Evolutionary conservation across 179 eudicot species (phyloP).

Genomic region (Actinidia arguta): DNA sequence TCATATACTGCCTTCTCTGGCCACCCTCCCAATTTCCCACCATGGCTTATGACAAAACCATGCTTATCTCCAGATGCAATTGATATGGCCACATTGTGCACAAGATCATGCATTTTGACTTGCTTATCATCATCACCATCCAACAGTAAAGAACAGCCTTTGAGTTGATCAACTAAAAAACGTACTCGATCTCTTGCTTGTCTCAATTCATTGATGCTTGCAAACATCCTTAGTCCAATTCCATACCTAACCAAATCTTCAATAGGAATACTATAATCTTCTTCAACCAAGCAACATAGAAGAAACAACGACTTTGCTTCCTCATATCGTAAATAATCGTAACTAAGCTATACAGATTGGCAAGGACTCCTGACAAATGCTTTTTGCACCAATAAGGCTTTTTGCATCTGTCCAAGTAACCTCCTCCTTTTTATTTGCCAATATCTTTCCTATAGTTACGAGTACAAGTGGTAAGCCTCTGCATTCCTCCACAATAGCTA

Average conservation of each 20-base stretch:
- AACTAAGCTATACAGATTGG: constrained; percentile 18
- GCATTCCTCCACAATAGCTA: constrained; percentile 24
- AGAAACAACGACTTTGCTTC: constrained; percentile 25
- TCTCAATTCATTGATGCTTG: not conserved
- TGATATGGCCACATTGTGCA: constrained; percentile 27
- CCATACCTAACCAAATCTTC: constrained; percentile 24
- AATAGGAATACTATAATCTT: constrained; percentile 19
- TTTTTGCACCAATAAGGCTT: not conserved
- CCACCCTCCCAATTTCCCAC: not conserved
- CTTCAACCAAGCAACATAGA: constrained; percentile 26
- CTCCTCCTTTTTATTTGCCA: not conserved
- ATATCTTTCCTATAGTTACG: constrained; percentile 16
- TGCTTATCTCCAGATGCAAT: constrained; percentile 7
- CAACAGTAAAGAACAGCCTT: constrained; percentile 10
- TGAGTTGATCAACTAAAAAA: constrained; percentile 14
- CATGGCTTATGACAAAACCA: not conserved
- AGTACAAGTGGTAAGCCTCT: constrained; percentile 29
- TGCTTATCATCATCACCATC: not conserved
- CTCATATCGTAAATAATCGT: constrained; percentile 17
- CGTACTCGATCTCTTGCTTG: constrained; percentile 27
- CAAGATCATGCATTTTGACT: constrained; percentile 24
- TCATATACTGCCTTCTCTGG: not conserved
- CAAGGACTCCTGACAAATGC: not conserved
- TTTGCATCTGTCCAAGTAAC: constrained; percentile 16
- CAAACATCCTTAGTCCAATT: constrained; percentile 17